Evolutionary conservation across 805 yeast genomes (phyloP).

Genomic region (Candida ipomoeae): DNA sequence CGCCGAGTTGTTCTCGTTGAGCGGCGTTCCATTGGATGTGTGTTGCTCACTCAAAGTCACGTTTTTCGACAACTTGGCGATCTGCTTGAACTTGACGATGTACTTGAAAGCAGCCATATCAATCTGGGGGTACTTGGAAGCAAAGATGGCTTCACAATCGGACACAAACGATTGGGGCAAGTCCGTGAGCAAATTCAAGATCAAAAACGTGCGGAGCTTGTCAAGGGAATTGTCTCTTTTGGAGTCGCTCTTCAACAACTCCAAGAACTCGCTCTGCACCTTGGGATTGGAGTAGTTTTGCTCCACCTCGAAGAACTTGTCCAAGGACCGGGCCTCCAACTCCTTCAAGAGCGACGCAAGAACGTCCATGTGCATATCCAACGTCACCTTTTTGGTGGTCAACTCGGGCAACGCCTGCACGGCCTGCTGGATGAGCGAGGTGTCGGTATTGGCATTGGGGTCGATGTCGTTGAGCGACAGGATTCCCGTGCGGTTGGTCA

Average conservation of each 20-base stretch:
- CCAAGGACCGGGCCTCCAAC: constrained; percentile 81
- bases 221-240: constrained; percentile 65
- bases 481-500: constrained; percentile 73
- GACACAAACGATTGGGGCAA: constrained; percentile 29
- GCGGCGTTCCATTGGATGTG: constrained; percentile 26
- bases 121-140: constrained; percentile 42
- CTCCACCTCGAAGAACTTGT: constrained; percentile 90
- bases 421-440: constrained; percentile 73
- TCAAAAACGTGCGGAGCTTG: constrained; percentile 83
- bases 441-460: constrained; percentile 50
- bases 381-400: constrained; percentile 78
- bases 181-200: constrained; percentile 57
- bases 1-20: constrained; percentile 45
- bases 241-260: constrained; percentile 48
- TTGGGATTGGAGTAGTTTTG: constrained; percentile 67
- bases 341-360: constrained; percentile 79
- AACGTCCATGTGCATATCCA: constrained; percentile 97
- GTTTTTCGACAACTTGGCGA: constrained; percentile 46
- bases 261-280: constrained; percentile 56
- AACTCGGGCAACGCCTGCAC: constrained; percentile 90
- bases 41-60: constrained; percentile 19
- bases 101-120: constrained; percentile 66
- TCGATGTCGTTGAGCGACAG: constrained; percentile 73
- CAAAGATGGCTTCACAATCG: constrained; percentile 62
- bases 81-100: constrained; percentile 76